Base-by-base conservation (phyloP, 108 stramenopile species). In the Heterococcus sp. region DNA sequence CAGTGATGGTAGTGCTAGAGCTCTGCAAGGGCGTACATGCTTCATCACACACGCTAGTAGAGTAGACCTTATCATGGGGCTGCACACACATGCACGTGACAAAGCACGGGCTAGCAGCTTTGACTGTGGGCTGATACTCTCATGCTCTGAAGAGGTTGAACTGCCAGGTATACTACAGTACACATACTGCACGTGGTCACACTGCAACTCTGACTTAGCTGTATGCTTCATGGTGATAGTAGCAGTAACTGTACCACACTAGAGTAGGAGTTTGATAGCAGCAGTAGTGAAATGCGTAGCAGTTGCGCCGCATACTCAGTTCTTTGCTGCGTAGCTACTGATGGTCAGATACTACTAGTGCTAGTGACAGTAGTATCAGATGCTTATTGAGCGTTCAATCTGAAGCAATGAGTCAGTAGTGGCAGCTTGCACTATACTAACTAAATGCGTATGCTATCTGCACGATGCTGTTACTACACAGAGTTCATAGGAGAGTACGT, bases 1-100 rank as follows among this genome's bases (percentile, higher is more conserved):
- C n/a, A n/a, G n/a, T n/a, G n/a, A n/a, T n/a, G n/a, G 72, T 93
- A 1, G 3, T 46, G 8, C 46, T 38, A 35, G 37, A 66, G 11
- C 73, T n/a, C n/a, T 85, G 3, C 92, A 93, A 82, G 88, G 80
- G 3, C 46, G 88, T 1, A 95, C 95, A 39, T 85, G 96, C 32
- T 98, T 94, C 77, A 89, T 98, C 68, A 95, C 94, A 70, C 97
- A 98, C 79, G 90, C 89, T 21, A 93, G 94, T 26, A 85, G 97
- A 32, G 89, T 91, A 69, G 95, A 96, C 84, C 88, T 95, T 34
- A 92, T 96, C 37, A 77, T 98, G 11, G 95, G 95, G 46, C 46
- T 58, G 46, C 46, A 58, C 46, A 58, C 46, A 21, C 46, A 58
- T 21, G 46, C 21, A 8, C 8, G 8, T 8, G 21, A 58, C 46